Base-by-base conservation (phyloP, 139 green algal species). In the Coccomyxa sp. region DNA sequence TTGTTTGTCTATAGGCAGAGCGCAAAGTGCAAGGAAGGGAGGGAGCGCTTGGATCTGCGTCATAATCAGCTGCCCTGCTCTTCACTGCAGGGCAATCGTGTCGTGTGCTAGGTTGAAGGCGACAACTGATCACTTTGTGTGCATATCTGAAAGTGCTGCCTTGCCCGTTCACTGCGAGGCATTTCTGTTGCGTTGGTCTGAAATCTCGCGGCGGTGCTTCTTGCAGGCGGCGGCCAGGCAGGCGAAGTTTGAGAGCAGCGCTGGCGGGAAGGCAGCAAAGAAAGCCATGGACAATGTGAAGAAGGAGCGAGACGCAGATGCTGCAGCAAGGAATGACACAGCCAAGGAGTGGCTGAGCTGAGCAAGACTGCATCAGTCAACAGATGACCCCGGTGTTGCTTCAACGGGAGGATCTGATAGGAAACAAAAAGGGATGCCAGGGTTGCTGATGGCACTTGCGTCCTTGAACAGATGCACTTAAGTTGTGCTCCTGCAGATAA, bases 191-290 rank as follows among this genome's bases (percentile, higher is more conserved):
- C 50, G 44, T 58, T 64, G 22, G 2, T 64, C 18, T 18, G 50
- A 64, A 64, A n/a, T n/a, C 44, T 12, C 14, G 44, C 16, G 12
- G 44, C 44, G 44, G 44, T 16, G 12, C 16, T 12, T 58, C n/a
- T 27, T 70, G 33, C 70, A 81, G 77, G 77, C 77, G 31, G 69
- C 76, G 50, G 68, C 74, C 16, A 54, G 77, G 69, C 77, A 81
- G 41, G 58, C 74, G 34, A 76, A 81, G 18, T 81, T 81, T 81
- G 77, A 81, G 24, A 64, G 40, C 14, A 81, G 77, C 55, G 69
- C 77, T 12, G 41, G 34, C 35, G 77, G 77, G 29, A 76, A 72
- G 39, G 77, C 77, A 41, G 77, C 77, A 8, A 39, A 40, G 18
- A 81, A 76, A 50, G 77, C 77, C 10, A 40, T 81, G 33, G 70